Evolutionary conservation across 441 rosid species (phyloP), one percentile per base, ranked within the genome.

Genomic region (Erodium trifolium): DNA sequence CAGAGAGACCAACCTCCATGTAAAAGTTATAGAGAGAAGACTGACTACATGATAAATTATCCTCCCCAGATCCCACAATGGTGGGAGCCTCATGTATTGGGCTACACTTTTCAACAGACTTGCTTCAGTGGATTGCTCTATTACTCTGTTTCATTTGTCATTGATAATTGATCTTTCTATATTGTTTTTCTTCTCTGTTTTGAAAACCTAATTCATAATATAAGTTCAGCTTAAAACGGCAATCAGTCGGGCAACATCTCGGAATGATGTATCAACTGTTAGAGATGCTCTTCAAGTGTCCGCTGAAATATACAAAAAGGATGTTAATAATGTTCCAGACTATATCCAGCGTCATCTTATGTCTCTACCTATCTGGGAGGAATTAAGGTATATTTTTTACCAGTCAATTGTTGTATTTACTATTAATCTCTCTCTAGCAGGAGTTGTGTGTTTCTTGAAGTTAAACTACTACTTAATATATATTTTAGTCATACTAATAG

Each of bases 201-300:
- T 9, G 41, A 16, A 43, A 39, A 60, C 47, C 34, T 23, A 67
- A 72, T 57, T 63, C 29, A 17, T 57, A 55, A 16, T 31, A 4
- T 49, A 63, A 49, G 17, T 49, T 77, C 88, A 92, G 99, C 95
- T 92, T 73, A 95, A 95, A 82, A 95, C 95, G 73, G 97, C 98
- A 60, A 87, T 95, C 68, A 76, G 83, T 68, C 96, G 95, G 37
- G 99, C 97, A 76, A 93, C 94, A 68, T 88, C 98, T 73, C 84
- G 99, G 71, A 90, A 92, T 75, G 98, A 95, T 82, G 73, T 92
- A 57, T 75, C 86, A 34, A 95, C 99, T 53, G 80, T 95, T 73
- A 87, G 86, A 79, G 97, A 92, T 70, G 99, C 96, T 73, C 92
- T 95, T 78, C 98, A 89, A 87, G 98, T 92, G 68, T 95, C 99